Percentiles rank a stretch among this genome's conserved stretches.
Evolutionary conservation across 306 rosid species (phyloP).

Genomic region (Oxytropis ochrocephala): DNA sequence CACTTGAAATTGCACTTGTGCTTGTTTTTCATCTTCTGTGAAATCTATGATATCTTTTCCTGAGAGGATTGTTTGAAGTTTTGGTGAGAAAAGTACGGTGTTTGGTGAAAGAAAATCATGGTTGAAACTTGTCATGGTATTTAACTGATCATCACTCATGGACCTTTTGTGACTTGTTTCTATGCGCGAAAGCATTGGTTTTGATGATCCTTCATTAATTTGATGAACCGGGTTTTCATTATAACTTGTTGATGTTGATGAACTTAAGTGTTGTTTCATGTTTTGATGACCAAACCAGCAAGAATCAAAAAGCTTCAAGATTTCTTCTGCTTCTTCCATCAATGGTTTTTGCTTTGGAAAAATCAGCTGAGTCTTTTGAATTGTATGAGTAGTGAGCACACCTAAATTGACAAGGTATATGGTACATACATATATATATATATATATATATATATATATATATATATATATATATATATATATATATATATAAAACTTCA

Average conservation of each 20-base stretch:
- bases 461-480: neutral
- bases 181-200: slow-evolving; percentile 24
- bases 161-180: slow-evolving; percentile 42
- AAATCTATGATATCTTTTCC: slow-evolving; percentile 37
- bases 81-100: slow-evolving; percentile 34
- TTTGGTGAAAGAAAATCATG: slow-evolving; percentile 40
- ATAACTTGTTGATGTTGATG: slow-evolving; percentile 20
- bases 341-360: slow-evolving; percentile 21
- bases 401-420: neutral
- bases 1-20: slow-evolving; percentile 4
- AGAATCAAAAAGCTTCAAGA: slow-evolving; percentile 50
- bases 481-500: neutral
- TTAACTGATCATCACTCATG: slow-evolving; percentile 64
- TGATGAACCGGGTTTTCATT: slow-evolving; percentile 23
- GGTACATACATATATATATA: neutral
- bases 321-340: slow-evolving; percentile 63
- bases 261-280: slow-evolving; percentile 24
- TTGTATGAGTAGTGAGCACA: neutral
- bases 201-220: slow-evolving; percentile 12
- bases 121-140: slow-evolving; percentile 38
- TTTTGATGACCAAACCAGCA: slow-evolving; percentile 54
- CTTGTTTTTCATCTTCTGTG: slow-evolving; percentile 17
- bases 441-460: no score
- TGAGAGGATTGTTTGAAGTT: slow-evolving; percentile 45
- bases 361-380: slow-evolving; percentile 7